A percentile compares a stretch with the other conserved stretches of the same genome.
Conservation (phyloP, 495 filamentous ascomycete genomes). For the Ascodesmis nigricans region DNA sequence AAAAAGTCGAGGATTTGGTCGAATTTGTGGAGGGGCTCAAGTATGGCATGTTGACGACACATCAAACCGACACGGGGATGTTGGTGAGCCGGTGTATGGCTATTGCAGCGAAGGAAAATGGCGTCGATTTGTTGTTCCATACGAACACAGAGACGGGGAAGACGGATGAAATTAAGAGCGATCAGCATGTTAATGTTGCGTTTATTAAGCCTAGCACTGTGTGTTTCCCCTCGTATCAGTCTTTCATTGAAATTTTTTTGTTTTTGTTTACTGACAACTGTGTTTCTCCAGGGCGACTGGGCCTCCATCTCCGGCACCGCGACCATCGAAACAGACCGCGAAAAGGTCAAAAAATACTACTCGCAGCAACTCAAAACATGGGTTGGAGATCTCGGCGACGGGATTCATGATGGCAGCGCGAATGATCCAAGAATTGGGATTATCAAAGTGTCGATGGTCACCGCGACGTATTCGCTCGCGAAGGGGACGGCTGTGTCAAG, state of each 20-base stretch:
- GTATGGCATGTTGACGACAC: slow-evolving; percentile 58
- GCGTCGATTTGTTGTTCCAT: slow-evolving; percentile 78
- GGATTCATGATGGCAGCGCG: slow-evolving; percentile 59
- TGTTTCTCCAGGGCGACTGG: slow-evolving; percentile 29
- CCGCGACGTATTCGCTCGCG: slow-evolving; percentile 38
- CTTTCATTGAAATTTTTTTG: neutral
- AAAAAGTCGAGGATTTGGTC: slow-evolving; percentile 58
- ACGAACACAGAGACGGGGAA: slow-evolving; percentile 87
- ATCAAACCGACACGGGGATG: slow-evolving; percentile 32
- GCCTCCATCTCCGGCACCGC: slow-evolving; percentile 62
- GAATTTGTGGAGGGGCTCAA: slow-evolving; percentile 47
- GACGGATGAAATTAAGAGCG: slow-evolving; percentile 53
- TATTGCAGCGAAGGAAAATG: slow-evolving; percentile 54
- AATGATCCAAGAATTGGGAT: slow-evolving; percentile 60
- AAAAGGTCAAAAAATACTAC: slow-evolving; percentile 46
- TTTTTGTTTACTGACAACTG: neutral
- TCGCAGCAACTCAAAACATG: slow-evolving; percentile 55
- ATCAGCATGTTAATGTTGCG: slow-evolving; percentile 63
- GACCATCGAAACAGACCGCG: slow-evolving; percentile 42
- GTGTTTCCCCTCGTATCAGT: slow-evolving; percentile 17
- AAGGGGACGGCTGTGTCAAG: slow-evolving; percentile 34
- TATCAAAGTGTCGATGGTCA: slow-evolving; percentile 41
- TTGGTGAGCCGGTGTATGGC: slow-evolving; percentile 78
- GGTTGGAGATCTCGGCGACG: slow-evolving; percentile 80
- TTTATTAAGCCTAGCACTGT: slow-evolving; percentile 59